Evolutionary conservation across 345 rosid species (phyloP).

Genomic region (thale cress (Arabidopsis thaliana)): TAIR10.1 NC_003071.7:10202501-10203000

Average conservation of each 20-base stretch:
- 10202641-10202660: conserved; percentile 68
- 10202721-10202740: conserved; percentile 52
- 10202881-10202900: conserved; percentile 89
- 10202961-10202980: conserved; percentile 50
- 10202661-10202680: conserved; percentile 77
- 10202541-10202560: background rate
- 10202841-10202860: conserved; percentile 64
- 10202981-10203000: conserved; percentile 99
- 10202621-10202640: conserved; percentile 84
- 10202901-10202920: conserved; percentile 85
- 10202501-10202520: conserved; percentile 96
- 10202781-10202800: conserved; percentile 54
- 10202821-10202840: conserved; percentile 43
- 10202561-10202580: background rate
- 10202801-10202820: conserved; percentile 82
- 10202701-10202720: conserved; percentile 59
- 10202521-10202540: conserved; percentile 4
- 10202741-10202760: conserved; percentile 32
- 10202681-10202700: conserved; percentile 73
- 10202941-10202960: background rate
- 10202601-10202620: conserved; percentile 99
- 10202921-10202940: conserved; percentile 14
- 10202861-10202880: conserved; percentile 81
- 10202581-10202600: conserved; percentile 53
- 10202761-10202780: conserved; percentile 53